phyloP scores from a whole-genome alignment of 2,329 filamentous ascomycete genomes.

The Calonectria ilicicola region DNA sequence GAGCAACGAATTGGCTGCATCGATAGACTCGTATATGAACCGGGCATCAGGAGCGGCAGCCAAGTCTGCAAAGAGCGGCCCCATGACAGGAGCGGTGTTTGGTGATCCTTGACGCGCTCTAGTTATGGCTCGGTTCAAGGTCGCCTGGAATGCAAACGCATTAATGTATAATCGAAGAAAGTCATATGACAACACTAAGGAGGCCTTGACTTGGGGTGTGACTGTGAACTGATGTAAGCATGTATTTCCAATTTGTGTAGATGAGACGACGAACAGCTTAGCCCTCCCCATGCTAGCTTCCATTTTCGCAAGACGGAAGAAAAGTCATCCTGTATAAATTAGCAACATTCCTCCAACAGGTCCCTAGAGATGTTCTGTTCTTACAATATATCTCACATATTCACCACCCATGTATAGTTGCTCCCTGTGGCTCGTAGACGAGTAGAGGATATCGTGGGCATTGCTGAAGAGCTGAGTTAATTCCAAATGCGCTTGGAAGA shows the following conservation, averaged over 20 bases:
- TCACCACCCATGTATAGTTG: conserved; percentile 78
- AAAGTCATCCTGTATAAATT: conserved; percentile 68
- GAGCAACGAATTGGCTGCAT: conserved; percentile 72
- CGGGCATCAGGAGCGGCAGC: conserved; percentile 72
- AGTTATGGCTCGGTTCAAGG: conserved; percentile 62
- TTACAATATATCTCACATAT: conserved; percentile 77
- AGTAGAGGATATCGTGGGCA: conserved; percentile 80
- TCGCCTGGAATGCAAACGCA: conserved; percentile 81
- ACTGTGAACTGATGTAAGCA: conserved; percentile 49
- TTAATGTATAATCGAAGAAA: conserved; percentile 81
- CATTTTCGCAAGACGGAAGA: conserved; percentile 75
- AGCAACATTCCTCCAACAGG: background rate
- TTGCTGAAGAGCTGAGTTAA: conserved; percentile 80
- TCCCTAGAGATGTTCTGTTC: conserved; percentile 18
- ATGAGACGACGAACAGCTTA: conserved; percentile 64
- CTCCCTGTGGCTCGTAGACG: conserved; percentile 76
- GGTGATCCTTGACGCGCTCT: conserved; percentile 48
- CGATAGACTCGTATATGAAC: conserved; percentile 75
- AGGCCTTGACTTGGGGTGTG: conserved; percentile 74
- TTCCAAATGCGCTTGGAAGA: conserved; percentile 79
- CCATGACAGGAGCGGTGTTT: conserved; percentile 48
- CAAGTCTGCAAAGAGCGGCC: conserved; percentile 63
- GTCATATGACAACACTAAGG: conserved; percentile 77
- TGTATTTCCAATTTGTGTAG: background rate
- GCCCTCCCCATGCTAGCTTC: conserved; percentile 77